Evolutionary conservation across 1,284 basidiomycete genomes (phyloP).

Genomic region (Xerocomus cyaneibrunnescens): DNA sequence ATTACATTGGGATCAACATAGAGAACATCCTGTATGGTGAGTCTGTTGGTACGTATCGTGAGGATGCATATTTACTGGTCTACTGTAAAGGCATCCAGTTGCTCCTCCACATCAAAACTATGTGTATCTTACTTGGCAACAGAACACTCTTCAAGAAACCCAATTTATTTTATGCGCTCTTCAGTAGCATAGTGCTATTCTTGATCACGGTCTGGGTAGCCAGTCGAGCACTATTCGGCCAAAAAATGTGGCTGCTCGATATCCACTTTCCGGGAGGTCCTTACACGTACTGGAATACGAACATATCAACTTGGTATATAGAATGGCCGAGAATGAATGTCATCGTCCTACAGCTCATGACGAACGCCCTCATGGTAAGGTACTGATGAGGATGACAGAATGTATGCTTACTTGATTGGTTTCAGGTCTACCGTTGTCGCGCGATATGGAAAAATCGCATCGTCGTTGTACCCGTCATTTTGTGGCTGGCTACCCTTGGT

Average conservation of each 20-base stretch:
- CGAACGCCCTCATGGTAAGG: conserved; percentile 18
- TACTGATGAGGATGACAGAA: not conserved
- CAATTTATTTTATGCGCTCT: no score
- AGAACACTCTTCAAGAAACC: no score
- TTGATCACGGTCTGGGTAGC: no score
- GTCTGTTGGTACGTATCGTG: no score
- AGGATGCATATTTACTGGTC: no score
- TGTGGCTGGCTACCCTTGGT: not conserved
- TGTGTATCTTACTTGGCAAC: no score
- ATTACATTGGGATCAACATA: conserved; percentile 1
- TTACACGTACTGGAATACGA: not conserved
- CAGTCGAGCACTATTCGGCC: no score
- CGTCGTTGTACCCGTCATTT: not conserved
- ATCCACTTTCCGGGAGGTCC: not conserved
- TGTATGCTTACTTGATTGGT: not conserved
- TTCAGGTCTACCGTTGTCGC: not conserved
- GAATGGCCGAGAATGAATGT: not conserved
- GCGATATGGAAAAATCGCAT: not conserved
- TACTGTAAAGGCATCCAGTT: no score
- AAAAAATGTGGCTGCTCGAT: conserved; percentile 11
- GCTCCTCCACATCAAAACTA: no score
- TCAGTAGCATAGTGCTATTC: no score
- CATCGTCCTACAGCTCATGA: conserved; percentile 15
- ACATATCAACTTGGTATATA: not conserved
- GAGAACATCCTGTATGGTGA: not conserved